Base-by-base conservation (phyloP, 2,329 filamentous ascomycete species). In the Xylaria sp. region DNA sequence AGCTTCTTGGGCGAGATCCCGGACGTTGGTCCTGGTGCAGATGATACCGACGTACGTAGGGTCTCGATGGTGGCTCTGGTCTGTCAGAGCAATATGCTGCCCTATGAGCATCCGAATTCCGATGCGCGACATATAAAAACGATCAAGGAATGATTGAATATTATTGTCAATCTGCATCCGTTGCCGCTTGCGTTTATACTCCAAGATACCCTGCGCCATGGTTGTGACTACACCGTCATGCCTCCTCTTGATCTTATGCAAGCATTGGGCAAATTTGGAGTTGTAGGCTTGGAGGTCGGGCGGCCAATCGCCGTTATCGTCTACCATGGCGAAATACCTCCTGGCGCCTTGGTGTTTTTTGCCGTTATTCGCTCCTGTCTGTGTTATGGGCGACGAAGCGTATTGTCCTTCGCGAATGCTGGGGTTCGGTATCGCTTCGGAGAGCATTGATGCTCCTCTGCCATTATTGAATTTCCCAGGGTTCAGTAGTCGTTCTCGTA, bases 71-170 rank as follows among this genome's bases (percentile, higher is more conserved):
- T 96, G 91, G 76, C 91, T 92, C 82, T 98, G 94, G 80, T 98
- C 95, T 5, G 94, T 97, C 67, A 99, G 86, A 68, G 96, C 96
- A 77, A 99, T 97, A 84, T 99, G 96, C 81, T 99, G 96, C 61
- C 96, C 96, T 76, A 99, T 98, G 59, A 99, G 90, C 96, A 99
- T 99, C 75, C 96, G 93, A 75, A 99, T 99, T 73, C 96, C 96
- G 77, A 99, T 99, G 71, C 96, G 93, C 53, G 94, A 98, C 96
- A 99, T 99, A 86, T 99, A 99, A 82, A 99, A 99, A 68, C 96
- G 93, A 82, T 99, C 96, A 73, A 99, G 89, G 85, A 99, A 99
- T 64, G 93, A 91, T 81, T 99, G 96, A 68, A 99, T 98, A 75
- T 94, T 97, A 79, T 94, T 91, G 82, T 98, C 96, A 77, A 99